These are phyloP conservation scores for Leccinum obscurum DNA, from an alignment of 768 basidiomycete species.

Conservation along the genomic window DNA sequence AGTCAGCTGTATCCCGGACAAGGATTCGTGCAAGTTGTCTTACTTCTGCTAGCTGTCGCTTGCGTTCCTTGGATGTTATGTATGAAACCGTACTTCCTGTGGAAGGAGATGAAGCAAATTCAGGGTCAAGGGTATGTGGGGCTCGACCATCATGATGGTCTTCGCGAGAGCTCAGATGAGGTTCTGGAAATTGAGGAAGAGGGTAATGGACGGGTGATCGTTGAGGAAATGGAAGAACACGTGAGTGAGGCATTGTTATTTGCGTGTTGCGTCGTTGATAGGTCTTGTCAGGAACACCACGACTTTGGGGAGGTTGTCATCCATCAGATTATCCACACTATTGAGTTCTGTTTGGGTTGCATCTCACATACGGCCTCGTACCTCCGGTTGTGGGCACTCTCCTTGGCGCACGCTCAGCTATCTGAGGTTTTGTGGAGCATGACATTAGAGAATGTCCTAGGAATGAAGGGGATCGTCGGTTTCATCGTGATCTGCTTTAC, in stretches of 20 bases:
- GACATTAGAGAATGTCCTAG: slow-evolving; percentile 68
- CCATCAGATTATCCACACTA: slow-evolving; percentile 97
- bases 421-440: slow-evolving; percentile 92
- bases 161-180: slow-evolving; percentile 56
- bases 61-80: slow-evolving; percentile 97
- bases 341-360: slow-evolving; percentile 98
- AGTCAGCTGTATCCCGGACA: slow-evolving; percentile 86
- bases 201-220: slow-evolving; percentile 70
- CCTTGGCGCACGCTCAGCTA: slow-evolving; percentile 95
- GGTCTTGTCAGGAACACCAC: slow-evolving; percentile 63
- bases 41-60: slow-evolving; percentile 75
- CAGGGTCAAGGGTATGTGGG: slow-evolving; percentile 84
- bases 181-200: slow-evolving; percentile 78
- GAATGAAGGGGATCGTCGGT: slow-evolving; percentile 65
- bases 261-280: slow-evolving; percentile 8
- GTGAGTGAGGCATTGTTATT: slow-evolving; percentile 45
- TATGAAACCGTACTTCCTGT: slow-evolving; percentile 88
- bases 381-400: slow-evolving; percentile 95
- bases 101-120: slow-evolving; percentile 85
- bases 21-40: slow-evolving; percentile 73
- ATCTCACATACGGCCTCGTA: slow-evolving; percentile 97
- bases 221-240: slow-evolving; percentile 72
- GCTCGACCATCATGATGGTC: slow-evolving; percentile 56
- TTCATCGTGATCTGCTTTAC: slow-evolving; percentile 50
- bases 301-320: slow-evolving; percentile 95